Percentiles rank a stretch among this genome's conserved stretches.
These are phyloP conservation scores for Globisporangium alternatum DNA, from an alignment of 352 stramenopile genomes.

Conservation along the genomic window DNA sequence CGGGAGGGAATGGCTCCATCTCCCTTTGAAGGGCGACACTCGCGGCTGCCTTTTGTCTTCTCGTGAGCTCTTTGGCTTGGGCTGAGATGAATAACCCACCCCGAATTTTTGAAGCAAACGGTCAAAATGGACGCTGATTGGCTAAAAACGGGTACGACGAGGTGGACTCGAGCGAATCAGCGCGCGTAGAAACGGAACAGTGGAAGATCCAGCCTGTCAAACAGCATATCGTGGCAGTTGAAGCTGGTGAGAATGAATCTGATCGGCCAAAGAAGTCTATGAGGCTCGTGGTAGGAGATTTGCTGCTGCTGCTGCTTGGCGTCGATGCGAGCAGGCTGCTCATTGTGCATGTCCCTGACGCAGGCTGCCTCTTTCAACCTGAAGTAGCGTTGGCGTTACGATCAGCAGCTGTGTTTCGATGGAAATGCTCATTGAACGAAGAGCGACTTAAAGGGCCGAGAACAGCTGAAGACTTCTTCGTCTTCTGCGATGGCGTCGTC, in stretches of 20 bases:
- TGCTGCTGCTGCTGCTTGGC: too few relatives aligned
- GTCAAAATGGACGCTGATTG: background rate
- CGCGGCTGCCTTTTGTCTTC: background rate
- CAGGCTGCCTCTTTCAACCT: too few relatives aligned
- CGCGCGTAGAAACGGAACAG: background rate
- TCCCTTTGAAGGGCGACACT: constrained; percentile 11
- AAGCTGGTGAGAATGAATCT: background rate
- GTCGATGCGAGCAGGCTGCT: too few relatives aligned
- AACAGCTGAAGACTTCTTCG: too few relatives aligned
- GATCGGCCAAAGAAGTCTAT: too few relatives aligned
- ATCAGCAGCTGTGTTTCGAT: too few relatives aligned
- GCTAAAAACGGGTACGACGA: constrained; percentile 1
- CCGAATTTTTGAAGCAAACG: constrained; percentile 2
- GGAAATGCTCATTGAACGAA: too few relatives aligned
- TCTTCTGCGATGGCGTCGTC: too few relatives aligned
- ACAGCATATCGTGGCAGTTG: constrained; percentile 5
- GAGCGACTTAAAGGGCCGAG: too few relatives aligned
- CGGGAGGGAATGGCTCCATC: constrained; percentile 13
- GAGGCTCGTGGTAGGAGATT: too few relatives aligned
- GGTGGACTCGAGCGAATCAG: background rate
- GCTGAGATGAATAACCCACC: constrained; percentile 9
- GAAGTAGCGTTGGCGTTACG: too few relatives aligned
- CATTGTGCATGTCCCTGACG: too few relatives aligned
- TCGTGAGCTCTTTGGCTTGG: background rate
- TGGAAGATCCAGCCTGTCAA: constrained; percentile 5